These are phyloP conservation scores for Coleophoma cylindrospora DNA, from an alignment of 2,329 filamentous ascomycete species.

Conservation along the genomic window DNA sequence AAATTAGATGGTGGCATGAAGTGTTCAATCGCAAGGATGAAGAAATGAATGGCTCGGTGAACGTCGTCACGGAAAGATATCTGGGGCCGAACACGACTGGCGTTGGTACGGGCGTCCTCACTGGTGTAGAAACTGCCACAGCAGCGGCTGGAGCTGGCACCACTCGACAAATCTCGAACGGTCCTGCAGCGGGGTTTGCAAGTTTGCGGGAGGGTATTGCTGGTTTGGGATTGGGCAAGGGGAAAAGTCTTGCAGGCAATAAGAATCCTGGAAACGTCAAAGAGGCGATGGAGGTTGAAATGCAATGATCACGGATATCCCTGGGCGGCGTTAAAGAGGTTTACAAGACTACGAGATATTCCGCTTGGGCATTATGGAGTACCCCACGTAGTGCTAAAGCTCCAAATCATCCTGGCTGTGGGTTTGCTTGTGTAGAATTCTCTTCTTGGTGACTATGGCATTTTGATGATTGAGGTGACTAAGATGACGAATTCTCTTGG, in stretches of 20 bases:
- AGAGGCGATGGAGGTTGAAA: conserved; percentile 41
- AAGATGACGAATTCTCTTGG: too few relatives aligned
- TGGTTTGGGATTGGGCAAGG: conserved; percentile 33
- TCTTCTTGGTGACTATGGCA: too few relatives aligned
- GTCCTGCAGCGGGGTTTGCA: conserved; percentile 30
- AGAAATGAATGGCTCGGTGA: conserved; percentile 80
- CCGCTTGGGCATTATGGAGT: too few relatives aligned
- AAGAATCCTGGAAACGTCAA: conserved; percentile 19
- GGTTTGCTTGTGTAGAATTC: too few relatives aligned
- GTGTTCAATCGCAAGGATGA: conserved; percentile 79
- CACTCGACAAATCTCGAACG: conserved; percentile 21
- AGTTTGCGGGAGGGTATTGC: conserved; percentile 39
- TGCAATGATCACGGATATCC: conserved; percentile 31
- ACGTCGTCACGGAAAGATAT: conserved; percentile 37
- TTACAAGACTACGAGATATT: too few relatives aligned
- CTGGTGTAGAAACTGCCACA: conserved; percentile 20
- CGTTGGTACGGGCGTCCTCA: conserved; percentile 13
- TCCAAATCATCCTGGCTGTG: too few relatives aligned
- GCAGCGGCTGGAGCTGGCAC: conserved; percentile 9
- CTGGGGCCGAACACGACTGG: conserved; percentile 5
- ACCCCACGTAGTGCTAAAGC: too few relatives aligned
- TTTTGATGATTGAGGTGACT: too few relatives aligned
- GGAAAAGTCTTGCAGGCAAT: conserved; percentile 18
- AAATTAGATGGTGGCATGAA: conserved; percentile 93
- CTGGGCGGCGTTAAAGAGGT: too few relatives aligned